Percentiles rank a stretch among this genome's conserved stretches.
phyloP scores from a whole-genome alignment of 805 yeast genomes.

The Ascoidea rubescens region DNA sequence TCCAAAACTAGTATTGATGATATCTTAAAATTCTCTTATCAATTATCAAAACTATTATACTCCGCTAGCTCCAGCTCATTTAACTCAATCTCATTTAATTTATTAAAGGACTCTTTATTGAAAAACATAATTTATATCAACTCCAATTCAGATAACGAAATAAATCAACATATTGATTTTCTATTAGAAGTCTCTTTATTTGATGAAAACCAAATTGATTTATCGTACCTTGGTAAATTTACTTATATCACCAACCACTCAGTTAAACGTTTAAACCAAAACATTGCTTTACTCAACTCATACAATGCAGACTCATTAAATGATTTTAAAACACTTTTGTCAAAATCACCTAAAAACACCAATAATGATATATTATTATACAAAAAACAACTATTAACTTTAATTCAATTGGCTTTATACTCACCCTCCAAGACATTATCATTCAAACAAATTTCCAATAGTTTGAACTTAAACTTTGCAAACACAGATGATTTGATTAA shows the following conservation, averaged over 20 bases:
- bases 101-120: slow-evolving; percentile 3
- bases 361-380: no score
- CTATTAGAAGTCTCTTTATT: slow-evolving; percentile 5
- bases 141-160: slow-evolving; percentile 1
- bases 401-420: no score
- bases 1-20: background rate
- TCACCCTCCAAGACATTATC: background rate
- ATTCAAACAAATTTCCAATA: slow-evolving; percentile 10
- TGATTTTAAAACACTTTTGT: no score
- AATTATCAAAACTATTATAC: slow-evolving; percentile 4
- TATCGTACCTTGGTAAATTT: slow-evolving; percentile 6
- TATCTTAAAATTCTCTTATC: slow-evolving; percentile 4
- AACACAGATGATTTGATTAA: slow-evolving; percentile 7
- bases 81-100: slow-evolving; percentile 3
- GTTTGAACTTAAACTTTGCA: slow-evolving; percentile 3
- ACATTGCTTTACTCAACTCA: background rate
- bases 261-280: background rate
- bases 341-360: no score
- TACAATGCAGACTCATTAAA: background rate
- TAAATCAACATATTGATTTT: background rate
- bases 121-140: background rate
- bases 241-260: background rate
- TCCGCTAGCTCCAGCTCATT: background rate
- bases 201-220: slow-evolving; percentile 8
- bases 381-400: no score